Percentiles rank a stretch among this genome's conserved stretches.
phyloP scores from a whole-genome alignment of 805 yeast genomes.

The Lachancea nothofagi region DNA sequence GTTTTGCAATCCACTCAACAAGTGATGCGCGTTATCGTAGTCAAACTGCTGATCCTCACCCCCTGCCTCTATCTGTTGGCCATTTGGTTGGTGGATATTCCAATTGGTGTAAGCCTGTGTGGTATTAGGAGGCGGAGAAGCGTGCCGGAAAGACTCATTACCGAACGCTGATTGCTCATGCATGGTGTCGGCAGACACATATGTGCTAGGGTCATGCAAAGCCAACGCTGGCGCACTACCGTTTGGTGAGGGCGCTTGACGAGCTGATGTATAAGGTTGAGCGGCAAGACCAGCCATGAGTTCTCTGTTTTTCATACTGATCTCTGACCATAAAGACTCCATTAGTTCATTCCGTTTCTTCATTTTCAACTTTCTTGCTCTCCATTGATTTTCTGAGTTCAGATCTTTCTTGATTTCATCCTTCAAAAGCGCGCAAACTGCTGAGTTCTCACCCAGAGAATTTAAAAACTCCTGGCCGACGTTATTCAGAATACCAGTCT shows the following conservation, averaged over 20 bases:
- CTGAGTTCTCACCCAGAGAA: constrained; percentile 20
- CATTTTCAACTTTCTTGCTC: constrained; percentile 16
- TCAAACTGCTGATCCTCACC: constrained; percentile 24
- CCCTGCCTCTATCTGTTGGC: constrained; percentile 1
- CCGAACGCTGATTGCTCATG: constrained; percentile 5
- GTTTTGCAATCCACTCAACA: constrained; percentile 30
- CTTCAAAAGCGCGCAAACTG: constrained; percentile 20
- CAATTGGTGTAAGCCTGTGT: constrained; percentile 6
- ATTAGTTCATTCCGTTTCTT: constrained; percentile 15
- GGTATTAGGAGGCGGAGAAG: constrained; percentile 7
- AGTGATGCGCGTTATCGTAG: constrained; percentile 28
- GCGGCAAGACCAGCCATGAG: constrained; percentile 19
- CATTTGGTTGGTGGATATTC: constrained; percentile 8
- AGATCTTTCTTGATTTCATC: constrained; percentile 26
- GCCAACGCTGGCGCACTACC: constrained; percentile 13
- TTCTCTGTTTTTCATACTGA: constrained; percentile 21
- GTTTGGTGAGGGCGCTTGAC: background rate
- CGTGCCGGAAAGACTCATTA: constrained; percentile 2
- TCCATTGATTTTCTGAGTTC: constrained; percentile 25
- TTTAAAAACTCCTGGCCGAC: constrained; percentile 26
- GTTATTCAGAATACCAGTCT: constrained; percentile 23
- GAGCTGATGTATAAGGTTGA: constrained; percentile 16
- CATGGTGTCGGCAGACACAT: constrained; percentile 9
- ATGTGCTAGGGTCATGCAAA: constrained; percentile 20
- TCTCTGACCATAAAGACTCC: constrained; percentile 24